Base-by-base conservation (phyloP, 495 filamentous ascomycete species). In the Talaromyces nanjingensis region DNA sequence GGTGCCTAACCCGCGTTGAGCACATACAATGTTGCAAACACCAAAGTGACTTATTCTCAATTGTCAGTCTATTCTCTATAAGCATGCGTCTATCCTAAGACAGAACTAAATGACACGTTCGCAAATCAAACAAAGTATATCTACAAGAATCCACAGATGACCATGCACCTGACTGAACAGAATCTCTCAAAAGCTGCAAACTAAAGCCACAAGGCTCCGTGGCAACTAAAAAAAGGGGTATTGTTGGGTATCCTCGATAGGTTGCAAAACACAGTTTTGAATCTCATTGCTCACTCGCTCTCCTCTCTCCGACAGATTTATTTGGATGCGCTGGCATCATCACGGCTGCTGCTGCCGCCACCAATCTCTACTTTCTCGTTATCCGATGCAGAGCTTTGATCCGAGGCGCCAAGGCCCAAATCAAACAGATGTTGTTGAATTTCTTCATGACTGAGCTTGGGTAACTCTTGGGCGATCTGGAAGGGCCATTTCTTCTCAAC, bases 401-500 rank as follows among this genome's bases (percentile, higher is more conserved):
- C 68, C 8, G 61, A 33, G 3, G 54, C 6, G 53, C 70, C 68
- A 14, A 77, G 63, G 49, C 75, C 75, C 3, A 77, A 61, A 62
- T 76, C 73, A 34, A 42, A 34, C 62, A 70, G 68, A 65, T 71
- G 69, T 56, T 73, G 65, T 39, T 61, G 64, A 53, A 77, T 76
- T 64, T 77, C 67, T n/a, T 65, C 69, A 27, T 69, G 33, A 33
- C 65, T 65, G 61, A 77, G 75, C 75, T 77, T 77, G 62, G 75
- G 75, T 64, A 77, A 18, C 33, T 72, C 56, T 7, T 71, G 53
- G 11, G 74, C 75, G 31, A 76, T 68, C 66, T 67, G 60, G 71
- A 68, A 76, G 24, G 73, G 65, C 72, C 72, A 74, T 65, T 74
- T 76, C 63, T 69, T 67, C 70, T 77, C 75, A 11, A 76, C 20